Evolutionary conservation across 2,329 filamentous ascomycete genomes (phyloP).

Genomic region (Calcarisporium arbuscula): DNA sequence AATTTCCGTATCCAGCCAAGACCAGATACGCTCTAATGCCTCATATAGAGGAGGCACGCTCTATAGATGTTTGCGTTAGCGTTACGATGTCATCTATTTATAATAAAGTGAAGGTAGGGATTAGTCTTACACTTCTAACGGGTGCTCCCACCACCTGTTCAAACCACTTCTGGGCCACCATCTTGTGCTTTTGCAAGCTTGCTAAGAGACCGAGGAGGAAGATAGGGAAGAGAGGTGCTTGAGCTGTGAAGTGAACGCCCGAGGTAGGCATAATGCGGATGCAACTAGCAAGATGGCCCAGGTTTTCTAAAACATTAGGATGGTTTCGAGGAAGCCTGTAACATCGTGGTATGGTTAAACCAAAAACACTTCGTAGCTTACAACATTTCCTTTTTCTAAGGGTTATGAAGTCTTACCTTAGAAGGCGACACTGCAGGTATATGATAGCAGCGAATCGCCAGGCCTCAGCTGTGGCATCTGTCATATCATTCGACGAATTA

Average conservation of each 20-base stretch:
- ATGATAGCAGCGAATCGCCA: conserved; percentile 33
- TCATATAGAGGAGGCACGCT: conserved; percentile 33
- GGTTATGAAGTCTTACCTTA: conserved; percentile 30
- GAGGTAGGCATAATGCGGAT: conserved; percentile 35
- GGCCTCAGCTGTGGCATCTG: conserved; percentile 33
- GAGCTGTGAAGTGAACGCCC: conserved; percentile 32
- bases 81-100: too few relatives aligned
- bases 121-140: conserved; percentile 30
- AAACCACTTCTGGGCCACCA: conserved; percentile 28
- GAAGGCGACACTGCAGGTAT: conserved; percentile 31
- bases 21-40: conserved; percentile 26
- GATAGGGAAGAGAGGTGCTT: conserved; percentile 34
- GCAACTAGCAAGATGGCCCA: conserved; percentile 27
- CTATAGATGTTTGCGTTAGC: conserved; percentile 20
- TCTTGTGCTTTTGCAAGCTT: conserved; percentile 19
- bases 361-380: too few relatives aligned
- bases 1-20: conserved; percentile 26
- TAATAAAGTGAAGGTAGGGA: conserved; percentile 6
- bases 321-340: conserved; percentile 30
- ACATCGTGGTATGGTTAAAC: too few relatives aligned
- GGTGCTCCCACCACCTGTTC: conserved; percentile 27
- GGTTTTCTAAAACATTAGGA: conserved; percentile 22
- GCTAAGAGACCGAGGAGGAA: conserved; percentile 33
- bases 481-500: conserved; percentile 26
- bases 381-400: too few relatives aligned